These are phyloP conservation scores for Ilyonectria robusta DNA, from an alignment of 2,329 filamentous ascomycete genomes.

Conservation along the genomic window DNA sequence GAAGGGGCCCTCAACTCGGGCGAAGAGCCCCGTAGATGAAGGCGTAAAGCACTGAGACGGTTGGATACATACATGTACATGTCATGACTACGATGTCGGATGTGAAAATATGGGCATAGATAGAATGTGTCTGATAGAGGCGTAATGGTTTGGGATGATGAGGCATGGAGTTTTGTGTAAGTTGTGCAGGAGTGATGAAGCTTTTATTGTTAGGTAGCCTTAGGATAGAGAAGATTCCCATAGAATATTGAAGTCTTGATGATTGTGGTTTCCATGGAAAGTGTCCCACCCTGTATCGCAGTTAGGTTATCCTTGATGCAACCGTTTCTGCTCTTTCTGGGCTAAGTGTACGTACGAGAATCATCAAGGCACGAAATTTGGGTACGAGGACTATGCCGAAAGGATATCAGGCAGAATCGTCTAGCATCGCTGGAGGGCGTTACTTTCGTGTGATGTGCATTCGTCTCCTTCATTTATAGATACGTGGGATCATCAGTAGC, in stretches of 20 bases:
- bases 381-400: too few species aligned
- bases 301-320: too few species aligned
- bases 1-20: constrained; percentile 51
- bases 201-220: background rate
- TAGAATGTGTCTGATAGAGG: constrained; percentile 18
- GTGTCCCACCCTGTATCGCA: too few species aligned
- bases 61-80: constrained; percentile 10
- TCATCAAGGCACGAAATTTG: too few species aligned
- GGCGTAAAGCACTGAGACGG: constrained; percentile 30
- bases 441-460: too few species aligned
- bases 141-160: background rate
- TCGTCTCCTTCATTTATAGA: too few species aligned
- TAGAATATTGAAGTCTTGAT: background rate
- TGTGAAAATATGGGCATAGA: constrained; percentile 14
- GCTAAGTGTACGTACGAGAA: too few species aligned
- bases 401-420: too few species aligned
- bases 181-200: background rate
- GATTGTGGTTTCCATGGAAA: too few species aligned
- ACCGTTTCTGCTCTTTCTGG: too few species aligned
- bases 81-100: background rate
- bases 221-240: constrained; percentile 9
- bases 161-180: background rate
- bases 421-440: too few species aligned
- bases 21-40: constrained; percentile 48
- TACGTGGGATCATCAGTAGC: too few species aligned